Evolutionary conservation across 768 basidiomycete species (phyloP).

Genomic region (Mycena olivaceomarginata): DNA sequence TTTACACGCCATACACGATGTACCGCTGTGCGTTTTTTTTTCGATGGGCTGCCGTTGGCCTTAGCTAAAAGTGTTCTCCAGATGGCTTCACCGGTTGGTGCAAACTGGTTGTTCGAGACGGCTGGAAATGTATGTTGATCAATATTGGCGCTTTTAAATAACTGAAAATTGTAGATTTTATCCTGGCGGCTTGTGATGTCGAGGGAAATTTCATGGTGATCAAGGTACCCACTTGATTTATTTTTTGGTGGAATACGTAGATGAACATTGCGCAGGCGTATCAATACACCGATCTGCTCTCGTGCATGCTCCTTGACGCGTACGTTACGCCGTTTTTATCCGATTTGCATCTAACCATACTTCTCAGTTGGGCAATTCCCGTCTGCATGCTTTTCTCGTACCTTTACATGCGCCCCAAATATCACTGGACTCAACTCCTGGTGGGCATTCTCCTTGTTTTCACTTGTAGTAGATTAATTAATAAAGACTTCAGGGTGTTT

Average conservation of each 20-base stretch:
- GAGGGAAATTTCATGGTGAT: constrained; percentile 93
- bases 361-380: constrained; percentile 88
- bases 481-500: constrained; percentile 70
- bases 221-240: constrained; percentile 64
- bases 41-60: neutral
- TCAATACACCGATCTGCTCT: constrained; percentile 90
- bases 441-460: constrained; percentile 61
- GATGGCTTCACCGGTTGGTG: constrained; percentile 92
- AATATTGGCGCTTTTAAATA: neutral
- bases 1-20: constrained; percentile 94
- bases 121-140: constrained; percentile 86
- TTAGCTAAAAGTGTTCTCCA: constrained; percentile 51
- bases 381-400: constrained; percentile 90
- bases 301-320: constrained; percentile 95
- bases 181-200: constrained; percentile 88
- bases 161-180: constrained; percentile 70
- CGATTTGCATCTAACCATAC: constrained; percentile 8
- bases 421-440: constrained; percentile 90
- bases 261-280: constrained; percentile 72
- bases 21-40: constrained; percentile 79
- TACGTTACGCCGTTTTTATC: constrained; percentile 56
- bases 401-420: constrained; percentile 87
- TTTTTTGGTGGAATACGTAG: neutral
- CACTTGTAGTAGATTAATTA: neutral
- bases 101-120: constrained; percentile 82